Evolutionary conservation across 2,329 filamentous ascomycete genomes (phyloP).

Genomic region (Dendryphion nanum): DNA sequence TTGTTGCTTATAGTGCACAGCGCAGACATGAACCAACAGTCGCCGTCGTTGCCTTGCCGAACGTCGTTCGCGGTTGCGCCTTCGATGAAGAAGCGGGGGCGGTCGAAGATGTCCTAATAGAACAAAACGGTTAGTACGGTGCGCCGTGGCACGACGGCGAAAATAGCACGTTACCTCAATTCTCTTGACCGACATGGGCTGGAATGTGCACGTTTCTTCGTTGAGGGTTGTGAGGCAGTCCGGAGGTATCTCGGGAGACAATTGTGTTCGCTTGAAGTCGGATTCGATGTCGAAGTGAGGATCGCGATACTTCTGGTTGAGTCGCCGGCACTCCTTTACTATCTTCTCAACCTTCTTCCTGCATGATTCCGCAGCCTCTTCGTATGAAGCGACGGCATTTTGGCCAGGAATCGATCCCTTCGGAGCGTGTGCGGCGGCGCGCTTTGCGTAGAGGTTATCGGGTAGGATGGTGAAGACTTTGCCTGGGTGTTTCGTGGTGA

Average conservation of each 20-base stretch:
- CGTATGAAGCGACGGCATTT: slow-evolving; percentile 65
- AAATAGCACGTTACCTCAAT: slow-evolving; percentile 49
- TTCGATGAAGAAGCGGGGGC: slow-evolving; percentile 74
- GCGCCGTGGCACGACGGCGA: slow-evolving; percentile 7
- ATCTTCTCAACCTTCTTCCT: slow-evolving; percentile 59
- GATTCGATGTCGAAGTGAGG: slow-evolving; percentile 83
- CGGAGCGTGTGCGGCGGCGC: slow-evolving; percentile 56
- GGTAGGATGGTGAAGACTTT: slow-evolving; percentile 72
- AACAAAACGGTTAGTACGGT: slow-evolving; percentile 14
- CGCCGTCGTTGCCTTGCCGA: slow-evolving; percentile 72
- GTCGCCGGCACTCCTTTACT: slow-evolving; percentile 63
- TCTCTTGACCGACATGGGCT: slow-evolving; percentile 72
- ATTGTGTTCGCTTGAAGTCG: slow-evolving; percentile 59
- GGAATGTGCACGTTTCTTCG: slow-evolving; percentile 39
- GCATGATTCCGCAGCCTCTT: slow-evolving; percentile 69
- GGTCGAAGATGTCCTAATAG: slow-evolving; percentile 74
- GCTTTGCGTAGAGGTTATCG: slow-evolving; percentile 63
- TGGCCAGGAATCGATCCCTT: slow-evolving; percentile 58
- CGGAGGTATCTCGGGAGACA: slow-evolving; percentile 28
- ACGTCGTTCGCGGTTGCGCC: slow-evolving; percentile 76
- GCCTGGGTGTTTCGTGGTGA: slow-evolving; percentile 66
- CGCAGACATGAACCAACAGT: slow-evolving; percentile 85
- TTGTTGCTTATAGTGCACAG: slow-evolving; percentile 76
- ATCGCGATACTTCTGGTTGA: slow-evolving; percentile 85
- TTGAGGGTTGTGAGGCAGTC: slow-evolving; percentile 54